Percentiles rank a stretch among this genome's conserved stretches.
These are phyloP conservation scores for Dalbergia oliveri DNA, from an alignment of 306 rosid species.

Conservation along the genomic window DNA sequence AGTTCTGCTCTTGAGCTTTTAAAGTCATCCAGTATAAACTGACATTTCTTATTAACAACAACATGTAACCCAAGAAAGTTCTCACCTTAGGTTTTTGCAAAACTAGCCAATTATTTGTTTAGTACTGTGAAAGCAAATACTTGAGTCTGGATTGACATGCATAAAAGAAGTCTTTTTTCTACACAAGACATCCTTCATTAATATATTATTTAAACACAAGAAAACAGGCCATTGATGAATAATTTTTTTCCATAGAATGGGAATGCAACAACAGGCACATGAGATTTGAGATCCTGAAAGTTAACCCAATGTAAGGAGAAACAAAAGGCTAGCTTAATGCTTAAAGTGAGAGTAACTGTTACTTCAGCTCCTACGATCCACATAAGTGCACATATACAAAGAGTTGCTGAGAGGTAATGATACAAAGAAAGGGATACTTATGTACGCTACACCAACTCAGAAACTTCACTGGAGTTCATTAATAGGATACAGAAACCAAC, in stretches of 20 bases:
- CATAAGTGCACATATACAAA: not conserved
- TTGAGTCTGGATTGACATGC: not conserved
- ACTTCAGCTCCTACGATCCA: constrained; percentile 22
- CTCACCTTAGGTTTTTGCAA: not conserved
- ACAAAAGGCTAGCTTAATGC: not conserved
- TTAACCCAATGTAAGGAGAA: not conserved
- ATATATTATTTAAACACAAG: not conserved
- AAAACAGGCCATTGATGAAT: not conserved
- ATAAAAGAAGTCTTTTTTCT: not conserved
- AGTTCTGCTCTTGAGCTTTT: not conserved
- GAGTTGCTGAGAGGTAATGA: not conserved
- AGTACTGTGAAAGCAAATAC: not conserved
- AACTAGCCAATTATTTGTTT: constrained; percentile 7
- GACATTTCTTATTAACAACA: not conserved
- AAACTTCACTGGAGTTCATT: not conserved
- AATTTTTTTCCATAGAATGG: not conserved
- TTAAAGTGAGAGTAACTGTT: not conserved
- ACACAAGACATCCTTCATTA: not conserved
- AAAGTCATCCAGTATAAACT: not conserved
- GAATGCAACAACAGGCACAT: not conserved
- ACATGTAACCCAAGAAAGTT: constrained; percentile 7
- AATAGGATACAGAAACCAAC: constrained; percentile 56
- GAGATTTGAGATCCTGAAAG: not conserved
- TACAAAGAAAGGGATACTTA: not conserved
- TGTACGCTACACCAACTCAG: constrained; percentile 12